Base-by-base conservation (phyloP, 768 basidiomycete species). In the Amyloporia xantha region DNA sequence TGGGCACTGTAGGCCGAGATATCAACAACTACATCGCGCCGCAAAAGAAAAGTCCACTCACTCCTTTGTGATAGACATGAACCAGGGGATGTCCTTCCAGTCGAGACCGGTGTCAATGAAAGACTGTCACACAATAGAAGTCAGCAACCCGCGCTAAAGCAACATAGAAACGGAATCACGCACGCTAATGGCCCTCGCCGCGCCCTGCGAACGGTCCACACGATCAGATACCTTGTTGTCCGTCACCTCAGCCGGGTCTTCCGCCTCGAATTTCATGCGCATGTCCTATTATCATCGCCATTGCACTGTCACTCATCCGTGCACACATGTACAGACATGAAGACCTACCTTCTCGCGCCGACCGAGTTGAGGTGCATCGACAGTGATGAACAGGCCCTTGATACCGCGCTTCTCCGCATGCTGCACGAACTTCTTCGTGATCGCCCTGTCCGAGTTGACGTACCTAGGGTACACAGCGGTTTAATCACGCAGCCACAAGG, bases 291-390 rank as follows among this genome's bases (percentile, higher is more conserved):
- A 52, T 41, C 37, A 17, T 6, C 35, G 17, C 35, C 6, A 20
- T 28, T 23, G 15, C 12, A 26, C 15, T 10, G 24, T 27, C 5
- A 17, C 41, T 12, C 5, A n/a, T n/a, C n/a, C n/a, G n/a, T n/a
- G n/a, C n/a, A n/a, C n/a, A n/a, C n/a, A n/a, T n/a, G n/a, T 26
- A 26, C 4, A 21, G 10, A 10, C 20, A 15, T 24, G 30, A 25
- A 15, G 30, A 21, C 19, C 6, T 17, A 75, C 81, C 69, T 94
- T 93, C 65, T 95, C 93, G 51, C 94, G 78, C 11, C 93, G 79
- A 38, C 95, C 95, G 9, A 98, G 82, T 57, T 96, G 93, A 5
- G 95, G 95, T 0, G 95, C 95, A 68, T 98, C 95, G 23, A 98
- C 95, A 0, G 95, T 97, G 63, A 98, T 96, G 67, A 98, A 97